Conservation (phyloP, 148 eudicot species). For the Rheum nobile region DNA sequence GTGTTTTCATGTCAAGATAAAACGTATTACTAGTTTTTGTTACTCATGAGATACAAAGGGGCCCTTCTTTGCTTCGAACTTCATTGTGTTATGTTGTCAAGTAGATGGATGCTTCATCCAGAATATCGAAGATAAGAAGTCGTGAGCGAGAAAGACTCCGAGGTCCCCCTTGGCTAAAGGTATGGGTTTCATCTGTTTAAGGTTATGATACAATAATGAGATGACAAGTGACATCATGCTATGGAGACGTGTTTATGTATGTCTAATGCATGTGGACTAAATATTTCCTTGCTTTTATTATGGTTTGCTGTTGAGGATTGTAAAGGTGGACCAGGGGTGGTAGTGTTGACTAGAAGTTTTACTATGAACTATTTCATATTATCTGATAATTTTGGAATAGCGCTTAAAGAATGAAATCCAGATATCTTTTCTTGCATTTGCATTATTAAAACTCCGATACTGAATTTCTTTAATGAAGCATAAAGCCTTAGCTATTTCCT, state of each 20-base stretch:
- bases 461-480: background rate
- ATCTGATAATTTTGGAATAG: background rate
- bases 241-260: background rate
- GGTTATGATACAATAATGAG: background rate
- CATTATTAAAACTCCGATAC: background rate
- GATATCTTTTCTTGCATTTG: background rate
- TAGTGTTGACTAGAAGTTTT: background rate
- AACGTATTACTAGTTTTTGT: background rate
- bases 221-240: background rate
- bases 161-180: constrained; percentile 98
- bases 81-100: constrained; percentile 30
- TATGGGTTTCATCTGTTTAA: constrained; percentile 12
- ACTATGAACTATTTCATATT: background rate
- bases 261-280: background rate
- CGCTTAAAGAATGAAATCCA: background rate
- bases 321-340: background rate
- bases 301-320: background rate
- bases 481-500: background rate
- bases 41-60: constrained; percentile 3
- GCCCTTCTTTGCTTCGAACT: background rate
- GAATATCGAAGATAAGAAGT: constrained; percentile 93
- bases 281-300: background rate
- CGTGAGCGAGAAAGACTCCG: constrained; percentile 91
- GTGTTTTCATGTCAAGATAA: background rate
- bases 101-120: constrained; percentile 98